phyloP scores from a whole-genome alignment of 768 basidiomycete species.

The Chalciporus piperatus region DNA sequence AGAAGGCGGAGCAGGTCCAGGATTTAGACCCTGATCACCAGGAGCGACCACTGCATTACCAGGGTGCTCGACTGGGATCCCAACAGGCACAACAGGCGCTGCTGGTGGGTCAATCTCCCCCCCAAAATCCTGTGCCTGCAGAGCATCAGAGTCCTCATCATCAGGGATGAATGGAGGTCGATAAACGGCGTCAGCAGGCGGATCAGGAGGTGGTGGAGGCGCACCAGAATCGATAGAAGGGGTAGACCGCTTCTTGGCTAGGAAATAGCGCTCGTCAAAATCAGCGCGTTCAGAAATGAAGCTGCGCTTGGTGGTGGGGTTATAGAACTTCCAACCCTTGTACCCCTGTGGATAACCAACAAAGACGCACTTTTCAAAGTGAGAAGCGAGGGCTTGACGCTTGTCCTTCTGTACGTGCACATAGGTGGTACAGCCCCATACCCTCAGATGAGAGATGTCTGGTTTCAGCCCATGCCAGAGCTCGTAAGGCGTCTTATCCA shows the following conservation, averaged over 20 bases:
- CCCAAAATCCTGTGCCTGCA: too few species aligned
- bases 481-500: too few species aligned
- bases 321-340: constrained; percentile 21
- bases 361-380: neutral
- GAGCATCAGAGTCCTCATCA: neutral
- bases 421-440: constrained; percentile 6
- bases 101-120: too few species aligned
- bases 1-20: neutral
- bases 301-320: constrained; percentile 23
- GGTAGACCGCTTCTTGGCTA: constrained; percentile 12
- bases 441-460: too few species aligned
- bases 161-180: neutral
- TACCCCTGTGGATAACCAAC: constrained; percentile 2
- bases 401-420: constrained; percentile 1
- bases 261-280: constrained; percentile 34
- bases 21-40: neutral
- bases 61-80: neutral
- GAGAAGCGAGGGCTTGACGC: neutral
- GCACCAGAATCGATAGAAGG: too few species aligned
- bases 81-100: too few species aligned
- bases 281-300: constrained; percentile 28
- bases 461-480: too few species aligned
- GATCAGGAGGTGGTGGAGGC: neutral
- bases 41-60: neutral
- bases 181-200: neutral